phyloP scores from a whole-genome alignment of 176 grass and related monocot genomes.

The Bolboschoenus planiculmis region DNA sequence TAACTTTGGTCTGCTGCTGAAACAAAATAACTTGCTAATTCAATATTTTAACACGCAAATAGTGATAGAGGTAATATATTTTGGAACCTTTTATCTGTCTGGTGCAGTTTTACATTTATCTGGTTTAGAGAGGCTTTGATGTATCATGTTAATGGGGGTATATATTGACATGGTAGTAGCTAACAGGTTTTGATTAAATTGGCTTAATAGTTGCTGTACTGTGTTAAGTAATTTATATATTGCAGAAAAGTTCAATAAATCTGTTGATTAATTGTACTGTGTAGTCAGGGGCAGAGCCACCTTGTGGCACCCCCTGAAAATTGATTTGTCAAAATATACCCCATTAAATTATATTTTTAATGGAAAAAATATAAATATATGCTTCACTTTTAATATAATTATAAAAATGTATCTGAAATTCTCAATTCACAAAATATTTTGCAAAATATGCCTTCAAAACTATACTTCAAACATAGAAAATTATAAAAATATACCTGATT shows the following conservation, averaged over 20 bases:
- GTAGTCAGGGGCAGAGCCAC: no score
- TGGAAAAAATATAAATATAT: no score
- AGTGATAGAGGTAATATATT: not conserved
- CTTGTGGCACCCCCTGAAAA: no score
- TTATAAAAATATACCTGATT: no score
- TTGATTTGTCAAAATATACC: no score
- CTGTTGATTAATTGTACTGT: not conserved
- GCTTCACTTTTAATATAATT: no score
- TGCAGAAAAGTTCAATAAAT: not conserved
- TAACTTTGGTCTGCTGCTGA: not conserved
- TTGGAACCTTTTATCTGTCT: not conserved
- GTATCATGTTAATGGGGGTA: not conserved
- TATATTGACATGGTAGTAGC: not conserved
- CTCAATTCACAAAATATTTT: no score
- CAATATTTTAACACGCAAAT: not conserved
- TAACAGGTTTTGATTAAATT: not conserved
- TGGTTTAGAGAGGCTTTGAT: not conserved
- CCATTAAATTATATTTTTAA: no score
- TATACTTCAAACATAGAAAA: no score
- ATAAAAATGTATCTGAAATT: no score
- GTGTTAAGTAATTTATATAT: not conserved
- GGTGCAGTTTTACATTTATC: not conserved
- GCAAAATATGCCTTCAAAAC: no score
- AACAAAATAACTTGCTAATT: no score
- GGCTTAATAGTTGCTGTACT: not conserved